Base-by-base conservation (phyloP, 2,329 filamentous ascomycete species). In the Teratosphaeria gauchensis region DNA sequence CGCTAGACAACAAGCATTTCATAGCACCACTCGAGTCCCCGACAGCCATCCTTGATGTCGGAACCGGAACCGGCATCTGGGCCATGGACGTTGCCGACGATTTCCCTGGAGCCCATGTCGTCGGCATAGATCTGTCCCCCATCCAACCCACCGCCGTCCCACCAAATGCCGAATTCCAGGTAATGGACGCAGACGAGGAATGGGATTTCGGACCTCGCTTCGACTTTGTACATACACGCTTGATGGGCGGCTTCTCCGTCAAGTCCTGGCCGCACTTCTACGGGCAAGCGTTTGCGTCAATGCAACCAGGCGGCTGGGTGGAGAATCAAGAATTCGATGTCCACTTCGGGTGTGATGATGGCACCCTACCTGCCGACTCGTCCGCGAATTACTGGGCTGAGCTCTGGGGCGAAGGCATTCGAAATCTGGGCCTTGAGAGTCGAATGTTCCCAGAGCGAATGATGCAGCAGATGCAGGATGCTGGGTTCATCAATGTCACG, bases 311-410 rank as follows among this genome's bases (percentile, higher is more conserved):
- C 16, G 73, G 73, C 31, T 75, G 72, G 65, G 68, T 76, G 7
- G 74, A 76, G 63, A 66, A 73, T n/a, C 72, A 73, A 48, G 74
- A 76, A 55, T 70, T 74, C 46, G 58, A 59, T 4, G 30, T 57
- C 8, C 24, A 21, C n/a, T 56, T 59, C 30, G 33, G 31, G 1
- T 46, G 46, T 31, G 54, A 56, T 24, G 58, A 59, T 28, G 54
- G 21, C n/a, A 56, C 16, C 9, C 54, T 33, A 6, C 54, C 54
- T 16, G 19, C 16, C 6, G 16, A 31, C 31, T n/a, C 48, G 8
- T 35, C 55, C 0, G n/a, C 16, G 24, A 8, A n/a, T 8, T 12
- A 33, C 11, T 59, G 54, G 54, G 32, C n/a, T 11, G 38, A 59
- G 21, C 56, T 54, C 35, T 58, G 51, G 53, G 56, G 51, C n/a